Percentiles rank a stretch among this genome's conserved stretches.
Conservation (phyloP, 352 stramenopile genomes). For the Phytophthora vignae region DNA sequence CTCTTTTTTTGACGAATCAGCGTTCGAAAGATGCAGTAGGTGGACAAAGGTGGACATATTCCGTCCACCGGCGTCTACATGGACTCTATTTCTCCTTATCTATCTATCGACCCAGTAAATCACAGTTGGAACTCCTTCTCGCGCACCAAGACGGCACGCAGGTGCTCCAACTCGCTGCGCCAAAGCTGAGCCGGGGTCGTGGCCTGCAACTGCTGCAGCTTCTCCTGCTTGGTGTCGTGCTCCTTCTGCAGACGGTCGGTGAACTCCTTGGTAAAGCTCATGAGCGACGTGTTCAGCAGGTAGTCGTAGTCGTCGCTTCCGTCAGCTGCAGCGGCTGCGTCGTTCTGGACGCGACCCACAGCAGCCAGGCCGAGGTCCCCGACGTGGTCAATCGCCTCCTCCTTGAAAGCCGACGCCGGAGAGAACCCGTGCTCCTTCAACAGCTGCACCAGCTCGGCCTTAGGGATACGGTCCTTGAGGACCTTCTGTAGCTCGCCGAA, state of each 20-base stretch:
- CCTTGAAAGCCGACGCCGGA: slow-evolving; percentile 59
- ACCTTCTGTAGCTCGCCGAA: slow-evolving; percentile 92
- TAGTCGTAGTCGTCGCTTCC: slow-evolving; percentile 94
- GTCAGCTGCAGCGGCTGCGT: slow-evolving; percentile 35
- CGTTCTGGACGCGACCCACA: slow-evolving; percentile 27
- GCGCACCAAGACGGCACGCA: slow-evolving; percentile 67
- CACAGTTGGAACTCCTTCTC: slow-evolving; percentile 72
- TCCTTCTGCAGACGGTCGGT: slow-evolving; percentile 92
- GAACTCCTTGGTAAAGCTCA: slow-evolving; percentile 97
- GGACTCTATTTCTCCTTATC: slow-evolving; percentile 27
- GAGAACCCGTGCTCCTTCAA: slow-evolving; percentile 58
- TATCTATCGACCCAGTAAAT: slow-evolving; percentile 10
- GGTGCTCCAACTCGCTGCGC: slow-evolving; percentile 64
- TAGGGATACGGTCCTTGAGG: slow-evolving; percentile 77
- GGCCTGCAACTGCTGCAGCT: slow-evolving; percentile 88
- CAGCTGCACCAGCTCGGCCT: slow-evolving; percentile 61
- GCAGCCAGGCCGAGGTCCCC: slow-evolving; percentile 34
- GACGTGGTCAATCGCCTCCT: slow-evolving; percentile 42
- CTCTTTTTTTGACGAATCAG: slow-evolving; percentile 38
- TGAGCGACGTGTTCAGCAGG: slow-evolving; percentile 98
- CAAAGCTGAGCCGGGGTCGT: slow-evolving; percentile 92
- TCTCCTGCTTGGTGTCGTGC: slow-evolving; percentile 88
- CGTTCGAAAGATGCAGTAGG: background rate
- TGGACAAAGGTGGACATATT: slow-evolving; percentile 10
- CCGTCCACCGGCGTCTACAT: slow-evolving; percentile 27